These are phyloP conservation scores for Aspergillus costaricaensis DNA, from an alignment of 2,329 filamentous ascomycete species.

Conservation along the genomic window DNA sequence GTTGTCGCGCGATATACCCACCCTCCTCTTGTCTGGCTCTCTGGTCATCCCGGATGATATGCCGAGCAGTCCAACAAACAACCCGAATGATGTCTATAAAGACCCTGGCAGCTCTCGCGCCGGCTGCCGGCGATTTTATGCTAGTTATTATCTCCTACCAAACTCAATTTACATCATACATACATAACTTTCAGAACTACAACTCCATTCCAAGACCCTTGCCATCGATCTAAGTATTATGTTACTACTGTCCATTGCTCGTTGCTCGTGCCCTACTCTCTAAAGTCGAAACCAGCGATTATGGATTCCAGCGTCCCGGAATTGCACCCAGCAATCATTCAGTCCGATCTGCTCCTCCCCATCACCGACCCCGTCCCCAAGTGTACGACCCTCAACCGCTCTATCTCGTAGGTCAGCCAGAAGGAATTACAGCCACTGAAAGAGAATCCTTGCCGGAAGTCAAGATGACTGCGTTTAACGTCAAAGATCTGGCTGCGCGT, in stretches of 20 bases:
- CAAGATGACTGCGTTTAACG: not conserved
- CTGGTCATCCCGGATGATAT: not conserved
- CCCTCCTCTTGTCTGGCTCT: not conserved
- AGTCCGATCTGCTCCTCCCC: not conserved
- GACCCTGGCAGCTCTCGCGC: not conserved
- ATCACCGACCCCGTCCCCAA: not conserved
- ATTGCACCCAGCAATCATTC: slow-evolving; percentile 5
- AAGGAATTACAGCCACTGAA: not conserved
- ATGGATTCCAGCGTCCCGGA: slow-evolving; percentile 8
- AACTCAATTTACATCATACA: not conserved
- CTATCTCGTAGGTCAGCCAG: not conserved
- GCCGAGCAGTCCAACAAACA: not conserved
- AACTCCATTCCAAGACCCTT: not conserved
- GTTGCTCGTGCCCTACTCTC: not conserved
- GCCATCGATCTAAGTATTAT: not conserved
- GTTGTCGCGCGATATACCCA: slow-evolving; percentile 5
- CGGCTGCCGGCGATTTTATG: not conserved
- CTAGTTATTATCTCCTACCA: not conserved
- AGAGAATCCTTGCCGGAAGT: not conserved
- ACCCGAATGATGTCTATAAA: not conserved
- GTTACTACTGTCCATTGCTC: not conserved
- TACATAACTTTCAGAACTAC: not conserved
- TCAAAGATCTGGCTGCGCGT: not conserved
- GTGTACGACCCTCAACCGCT: not conserved
- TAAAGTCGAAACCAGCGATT: slow-evolving; percentile 4